A percentile compares a stretch with the other conserved stretches of the same genome.
Conservation (phyloP, 208 protist species). For the Leishmania amazonensis region DNA sequence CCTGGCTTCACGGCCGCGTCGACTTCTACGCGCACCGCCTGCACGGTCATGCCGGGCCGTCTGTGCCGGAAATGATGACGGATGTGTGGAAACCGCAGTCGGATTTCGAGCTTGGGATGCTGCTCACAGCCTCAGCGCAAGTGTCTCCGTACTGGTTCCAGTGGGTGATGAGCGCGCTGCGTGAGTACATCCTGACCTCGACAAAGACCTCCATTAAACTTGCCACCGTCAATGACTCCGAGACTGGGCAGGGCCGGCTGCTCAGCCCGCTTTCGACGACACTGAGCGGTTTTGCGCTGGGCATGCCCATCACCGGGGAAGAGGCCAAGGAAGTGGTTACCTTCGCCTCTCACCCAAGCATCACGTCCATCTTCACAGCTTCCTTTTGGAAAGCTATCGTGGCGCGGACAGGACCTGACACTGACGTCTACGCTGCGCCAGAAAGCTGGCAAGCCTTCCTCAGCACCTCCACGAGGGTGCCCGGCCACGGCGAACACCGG, state of each 20-base stretch:
- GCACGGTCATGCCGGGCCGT: slow-evolving; percentile 23
- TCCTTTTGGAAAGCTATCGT: slow-evolving; percentile 11
- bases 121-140: slow-evolving; percentile 50
- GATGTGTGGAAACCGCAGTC: slow-evolving; percentile 63
- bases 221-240: background rate
- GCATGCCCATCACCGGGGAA: slow-evolving; percentile 10
- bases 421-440: background rate
- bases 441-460: slow-evolving; percentile 6
- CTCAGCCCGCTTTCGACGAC: slow-evolving; percentile 13
- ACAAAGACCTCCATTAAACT: slow-evolving; percentile 6
- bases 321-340: background rate
- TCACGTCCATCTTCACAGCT: slow-evolving; percentile 14
- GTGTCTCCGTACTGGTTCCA: slow-evolving; percentile 61
- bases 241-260: background rate
- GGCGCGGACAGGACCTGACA: background rate
- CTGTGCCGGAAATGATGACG: slow-evolving; percentile 18
- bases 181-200: slow-evolving; percentile 22
- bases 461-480: background rate
- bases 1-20: slow-evolving; percentile 50
- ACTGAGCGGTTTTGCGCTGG: slow-evolving; percentile 18
- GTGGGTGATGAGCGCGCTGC: slow-evolving; percentile 44
- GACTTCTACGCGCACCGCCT: slow-evolving; percentile 35
- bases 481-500: background rate
- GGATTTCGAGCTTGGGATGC: slow-evolving; percentile 52
- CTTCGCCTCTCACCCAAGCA: slow-evolving; percentile 8